A percentile compares a stretch with the other conserved stretches of the same genome.
These are phyloP conservation scores for Spencermartinsiella ligniputridi DNA, from an alignment of 1,139 yeast species.

Conservation along the genomic window DNA sequence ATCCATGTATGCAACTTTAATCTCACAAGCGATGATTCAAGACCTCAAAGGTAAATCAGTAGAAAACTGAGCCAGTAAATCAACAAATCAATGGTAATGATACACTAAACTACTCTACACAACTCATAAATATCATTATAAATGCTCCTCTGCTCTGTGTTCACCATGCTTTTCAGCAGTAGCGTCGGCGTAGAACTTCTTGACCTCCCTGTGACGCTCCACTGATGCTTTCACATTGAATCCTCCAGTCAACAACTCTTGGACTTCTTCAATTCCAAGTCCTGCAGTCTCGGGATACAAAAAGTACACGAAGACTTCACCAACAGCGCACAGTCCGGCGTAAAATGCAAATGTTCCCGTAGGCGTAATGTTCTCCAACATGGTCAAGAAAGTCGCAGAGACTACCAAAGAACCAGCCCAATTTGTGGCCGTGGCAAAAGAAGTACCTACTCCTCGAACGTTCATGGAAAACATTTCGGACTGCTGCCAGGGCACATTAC, in stretches of 20 bases:
- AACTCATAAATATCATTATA: not conserved
- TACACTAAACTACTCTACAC: not conserved
- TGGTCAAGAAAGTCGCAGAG: slow-evolving; percentile 86
- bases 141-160: not conserved
- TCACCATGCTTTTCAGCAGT: not conserved
- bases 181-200: slow-evolving; percentile 12
- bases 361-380: slow-evolving; percentile 89
- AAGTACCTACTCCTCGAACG: slow-evolving; percentile 88
- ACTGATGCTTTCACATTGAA: slow-evolving; percentile 76
- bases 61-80: no score
- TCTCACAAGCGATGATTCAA: no score
- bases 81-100: no score
- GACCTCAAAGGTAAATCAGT: no score
- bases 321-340: slow-evolving; percentile 71
- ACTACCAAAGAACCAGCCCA: slow-evolving; percentile 94
- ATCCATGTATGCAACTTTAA: no score
- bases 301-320: slow-evolving; percentile 71
- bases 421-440: slow-evolving; percentile 85
- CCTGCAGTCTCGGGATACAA: slow-evolving; percentile 91
- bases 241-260: slow-evolving; percentile 70
- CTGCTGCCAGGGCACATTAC: slow-evolving; percentile 98
- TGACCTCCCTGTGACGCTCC: slow-evolving; percentile 16
- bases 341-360: slow-evolving; percentile 90
- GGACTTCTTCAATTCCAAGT: slow-evolving; percentile 85
- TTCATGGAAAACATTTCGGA: slow-evolving; percentile 89